Evolutionary conservation across 2,329 filamentous ascomycete genomes (phyloP).

Genomic region (Pseudogymnoascus sp.): DNA sequence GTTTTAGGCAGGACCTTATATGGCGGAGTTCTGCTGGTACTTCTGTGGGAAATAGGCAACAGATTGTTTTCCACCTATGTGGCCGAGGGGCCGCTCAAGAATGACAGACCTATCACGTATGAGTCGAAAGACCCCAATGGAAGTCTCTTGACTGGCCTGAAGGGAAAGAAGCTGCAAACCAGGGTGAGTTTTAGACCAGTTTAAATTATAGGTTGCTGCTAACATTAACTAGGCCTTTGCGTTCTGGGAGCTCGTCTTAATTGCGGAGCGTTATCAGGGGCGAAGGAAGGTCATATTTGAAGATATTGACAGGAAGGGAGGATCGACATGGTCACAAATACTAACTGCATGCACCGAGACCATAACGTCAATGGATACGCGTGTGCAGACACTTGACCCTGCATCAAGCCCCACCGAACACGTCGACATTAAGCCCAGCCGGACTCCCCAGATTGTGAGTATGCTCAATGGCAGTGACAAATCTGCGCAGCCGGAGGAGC

Average conservation of each 20-base stretch:
- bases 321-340: slow-evolving; percentile 75
- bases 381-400: slow-evolving; percentile 41
- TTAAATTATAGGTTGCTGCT: slow-evolving; percentile 12
- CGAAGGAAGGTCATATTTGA: slow-evolving; percentile 75
- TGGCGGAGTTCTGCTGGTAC: slow-evolving; percentile 58
- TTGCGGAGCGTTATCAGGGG: slow-evolving; percentile 65
- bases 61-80: slow-evolving; percentile 73
- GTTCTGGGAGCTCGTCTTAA: slow-evolving; percentile 82
- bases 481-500: slow-evolving; percentile 14
- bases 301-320: slow-evolving; percentile 76
- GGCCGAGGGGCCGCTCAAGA: slow-evolving; percentile 73
- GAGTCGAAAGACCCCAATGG: slow-evolving; percentile 89
- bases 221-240: slow-evolving; percentile 57
- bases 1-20: slow-evolving; percentile 49
- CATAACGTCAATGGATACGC: slow-evolving; percentile 57
- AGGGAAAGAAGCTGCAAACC: slow-evolving; percentile 70
- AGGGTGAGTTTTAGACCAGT: slow-evolving; percentile 43
- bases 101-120: slow-evolving; percentile 71
- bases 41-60: slow-evolving; percentile 73
- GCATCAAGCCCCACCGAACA: slow-evolving; percentile 36
- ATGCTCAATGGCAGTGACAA: slow-evolving; percentile 22
- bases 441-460: slow-evolving; percentile 26
- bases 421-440: slow-evolving; percentile 34
- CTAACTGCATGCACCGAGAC: slow-evolving; percentile 61
- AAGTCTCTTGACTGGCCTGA: slow-evolving; percentile 75